These are phyloP conservation scores for Eucalyptus tenuipes DNA, from an alignment of 345 rosid genomes.

Conservation along the genomic window DNA sequence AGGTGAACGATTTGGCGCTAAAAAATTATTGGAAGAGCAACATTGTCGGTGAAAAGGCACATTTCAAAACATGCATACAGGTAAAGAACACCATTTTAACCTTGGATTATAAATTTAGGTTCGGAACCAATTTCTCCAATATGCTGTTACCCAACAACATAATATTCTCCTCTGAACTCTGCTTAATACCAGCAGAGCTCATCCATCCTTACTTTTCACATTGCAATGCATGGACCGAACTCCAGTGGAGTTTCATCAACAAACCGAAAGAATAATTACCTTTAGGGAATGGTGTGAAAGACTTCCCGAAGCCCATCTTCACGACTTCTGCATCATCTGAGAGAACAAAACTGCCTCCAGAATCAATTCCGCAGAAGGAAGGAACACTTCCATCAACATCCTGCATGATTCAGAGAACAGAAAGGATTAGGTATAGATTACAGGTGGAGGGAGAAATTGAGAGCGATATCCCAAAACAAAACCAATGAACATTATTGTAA, in stretches of 20 bases:
- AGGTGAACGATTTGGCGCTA: neutral
- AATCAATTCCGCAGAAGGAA: constrained; percentile 75
- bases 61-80: no score
- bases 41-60: neutral
- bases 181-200: neutral
- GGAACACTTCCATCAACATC: constrained; percentile 71
- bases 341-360: constrained; percentile 62
- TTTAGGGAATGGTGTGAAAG: constrained; percentile 92
- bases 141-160: neutral
- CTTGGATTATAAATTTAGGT: neutral
- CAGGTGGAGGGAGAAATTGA: neutral
- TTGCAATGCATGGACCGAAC: neutral
- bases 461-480: neutral
- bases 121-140: neutral
- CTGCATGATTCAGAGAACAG: constrained; percentile 10
- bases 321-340: constrained; percentile 53
- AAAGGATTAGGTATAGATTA: neutral
- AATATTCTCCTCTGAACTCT: neutral
- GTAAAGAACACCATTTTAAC: neutral
- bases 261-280: constrained; percentile 15
- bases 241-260: neutral
- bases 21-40: neutral
- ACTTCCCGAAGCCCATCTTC: constrained; percentile 78
- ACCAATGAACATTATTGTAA: neutral
- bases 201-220: neutral